phyloP scores from a whole-genome alignment of 108 stramenopile species.

The Fistulifera pelliculosa region DNA sequence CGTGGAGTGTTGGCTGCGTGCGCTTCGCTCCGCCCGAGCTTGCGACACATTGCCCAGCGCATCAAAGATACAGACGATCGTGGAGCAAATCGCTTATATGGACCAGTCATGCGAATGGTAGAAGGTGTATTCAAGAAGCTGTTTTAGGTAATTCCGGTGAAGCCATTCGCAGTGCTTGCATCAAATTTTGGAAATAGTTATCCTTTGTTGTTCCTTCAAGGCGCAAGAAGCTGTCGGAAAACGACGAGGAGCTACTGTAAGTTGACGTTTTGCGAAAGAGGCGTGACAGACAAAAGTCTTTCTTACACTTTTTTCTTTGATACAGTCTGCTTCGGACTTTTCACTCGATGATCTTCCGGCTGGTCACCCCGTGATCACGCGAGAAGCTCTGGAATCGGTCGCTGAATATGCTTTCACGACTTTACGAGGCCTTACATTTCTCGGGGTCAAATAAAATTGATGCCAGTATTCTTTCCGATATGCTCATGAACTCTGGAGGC shows the following conservation, averaged over 20 bases:
- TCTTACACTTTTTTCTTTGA: background rate
- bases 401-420: conserved; percentile 81
- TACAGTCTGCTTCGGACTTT: conserved; percentile 39
- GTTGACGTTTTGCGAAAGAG: conserved; percentile 12
- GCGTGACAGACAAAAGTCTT: background rate
- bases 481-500: conserved; percentile 31
- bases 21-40: conserved; percentile 57
- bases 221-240: conserved; percentile 40
- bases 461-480: conserved; percentile 51
- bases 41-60: conserved; percentile 68
- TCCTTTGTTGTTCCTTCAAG: conserved; percentile 69
- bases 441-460: conserved; percentile 87
- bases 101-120: conserved; percentile 82
- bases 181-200: conserved; percentile 88
- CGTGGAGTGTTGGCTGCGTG: conserved; percentile 66
- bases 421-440: conserved; percentile 58
- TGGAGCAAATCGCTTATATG: conserved; percentile 58
- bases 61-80: conserved; percentile 78
- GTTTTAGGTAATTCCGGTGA: conserved; percentile 40
- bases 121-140: conserved; percentile 63
- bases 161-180: conserved; percentile 62
- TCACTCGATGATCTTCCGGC: conserved; percentile 77
- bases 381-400: conserved; percentile 76
- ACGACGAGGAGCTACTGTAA: conserved; percentile 30
- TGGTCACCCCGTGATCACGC: conserved; percentile 86